phyloP scores from a whole-genome alignment of 192 early-diverging fungal genomes.

The Mortierella hygrophila region DNA sequence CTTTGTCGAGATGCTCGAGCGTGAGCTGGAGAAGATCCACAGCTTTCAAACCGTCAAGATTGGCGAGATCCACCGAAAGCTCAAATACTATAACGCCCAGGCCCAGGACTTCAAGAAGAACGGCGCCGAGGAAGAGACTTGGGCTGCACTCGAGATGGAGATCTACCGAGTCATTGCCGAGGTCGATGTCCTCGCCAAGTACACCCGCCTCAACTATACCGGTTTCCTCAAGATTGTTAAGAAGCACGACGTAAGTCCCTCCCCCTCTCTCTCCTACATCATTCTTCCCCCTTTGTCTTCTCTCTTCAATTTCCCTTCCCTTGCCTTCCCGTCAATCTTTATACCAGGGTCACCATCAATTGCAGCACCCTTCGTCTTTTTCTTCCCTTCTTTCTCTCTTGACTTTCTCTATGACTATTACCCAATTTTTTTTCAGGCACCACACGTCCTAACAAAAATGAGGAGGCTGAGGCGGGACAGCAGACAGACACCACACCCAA shows the following conservation, averaged over 20 bases:
- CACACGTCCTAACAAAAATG: neutral
- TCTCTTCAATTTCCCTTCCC: neutral
- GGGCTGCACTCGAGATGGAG: conserved; percentile 75
- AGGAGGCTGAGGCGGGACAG: neutral
- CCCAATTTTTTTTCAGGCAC: neutral
- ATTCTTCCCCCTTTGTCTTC: neutral
- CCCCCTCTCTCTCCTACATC: neutral
- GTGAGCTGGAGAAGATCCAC: conserved; percentile 89
- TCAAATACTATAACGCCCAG: conserved; percentile 55
- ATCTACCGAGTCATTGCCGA: conserved; percentile 82
- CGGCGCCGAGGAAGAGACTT: conserved; percentile 81
- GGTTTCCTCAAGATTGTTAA: conserved; percentile 95
- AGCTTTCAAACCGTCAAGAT: conserved; percentile 41
- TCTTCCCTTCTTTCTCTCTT: neutral
- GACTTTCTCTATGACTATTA: neutral
- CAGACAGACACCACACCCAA: neutral
- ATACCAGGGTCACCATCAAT: neutral
- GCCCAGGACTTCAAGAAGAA: conserved; percentile 81
- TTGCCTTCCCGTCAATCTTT: neutral
- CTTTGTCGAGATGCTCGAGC: conserved; percentile 88
- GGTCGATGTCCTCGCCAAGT: conserved; percentile 82
- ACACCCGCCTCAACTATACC: conserved; percentile 86
- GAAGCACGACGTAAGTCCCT: conserved; percentile 86
- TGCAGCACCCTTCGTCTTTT: neutral
- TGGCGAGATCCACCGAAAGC: conserved; percentile 32